Base-by-base conservation (phyloP, 1,284 basidiomycete genomes). In the Rhodotorula glutinis region DNA sequence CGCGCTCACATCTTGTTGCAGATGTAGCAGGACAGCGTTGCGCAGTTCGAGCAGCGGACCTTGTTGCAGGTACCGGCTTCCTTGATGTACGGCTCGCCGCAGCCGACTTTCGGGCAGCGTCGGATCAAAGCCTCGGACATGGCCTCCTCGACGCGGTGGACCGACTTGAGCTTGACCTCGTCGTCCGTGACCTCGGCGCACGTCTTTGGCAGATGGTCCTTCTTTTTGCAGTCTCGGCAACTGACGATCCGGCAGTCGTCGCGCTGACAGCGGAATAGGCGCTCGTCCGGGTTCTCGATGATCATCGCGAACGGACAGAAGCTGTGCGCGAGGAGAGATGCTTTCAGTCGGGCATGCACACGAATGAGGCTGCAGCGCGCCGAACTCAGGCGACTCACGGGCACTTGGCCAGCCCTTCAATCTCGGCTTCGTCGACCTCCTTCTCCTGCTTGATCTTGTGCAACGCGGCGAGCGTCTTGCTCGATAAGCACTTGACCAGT, bases 401-500 rank as follows among this genome's bases (percentile, higher is more conserved):
- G 55, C 76, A 77, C 40, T 69, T 68, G 23, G 70, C 72, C 51
- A 77, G 58, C 0, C 69, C 67, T 38, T 63, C 63, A 30, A 77
- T 62, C 17, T 62, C 70, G 9, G 76, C 76, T 25, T 53, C 62
- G 21, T 72, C 70, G 30, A 77, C 30, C 29, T 73, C 74, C 52
- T 73, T 73, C 63, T 77, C 75, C 49, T 72, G 71, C 41, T 70
- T 59, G 30, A 77, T 73, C 59, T 71, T 73, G 62, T 75, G 72
- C 17, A 76, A 64, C 33, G 74, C 67, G 10, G 57, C 61, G n/a
- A 75, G 52, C 14, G 69, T 61, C 56, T 68, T 71, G 21, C 55
- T 29, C 5, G 66, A 53, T 23, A 77, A 67, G 56, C 74, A 72
- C 4, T 56, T 58, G 25, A 55, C 46, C 13, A 70, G 53, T 25